Percentiles rank a stretch among this genome's conserved stretches.
Conservation (phyloP, 495 filamentous ascomycete species). For the Xylaria venustula region DNA sequence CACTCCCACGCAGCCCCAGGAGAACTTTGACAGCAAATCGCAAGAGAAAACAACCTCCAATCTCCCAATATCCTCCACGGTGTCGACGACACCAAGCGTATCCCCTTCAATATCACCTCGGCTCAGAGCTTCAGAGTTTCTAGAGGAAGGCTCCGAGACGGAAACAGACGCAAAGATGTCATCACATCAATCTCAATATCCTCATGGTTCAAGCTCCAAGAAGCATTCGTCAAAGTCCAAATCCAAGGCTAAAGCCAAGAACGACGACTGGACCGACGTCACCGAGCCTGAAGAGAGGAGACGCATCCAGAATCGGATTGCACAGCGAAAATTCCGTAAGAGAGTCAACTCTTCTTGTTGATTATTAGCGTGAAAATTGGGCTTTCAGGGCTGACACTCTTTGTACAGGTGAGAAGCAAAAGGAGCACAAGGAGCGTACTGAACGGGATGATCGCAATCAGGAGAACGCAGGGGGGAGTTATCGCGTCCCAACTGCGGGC, state of each 20-base stretch:
- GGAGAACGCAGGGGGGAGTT: slow-evolving; percentile 52
- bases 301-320: slow-evolving; percentile 60
- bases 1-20: neutral
- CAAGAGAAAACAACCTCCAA: neutral
- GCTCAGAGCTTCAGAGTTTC: neutral
- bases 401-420: slow-evolving; percentile 55
- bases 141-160: neutral
- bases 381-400: slow-evolving; percentile 17
- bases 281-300: slow-evolving; percentile 59
- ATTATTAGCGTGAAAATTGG: neutral
- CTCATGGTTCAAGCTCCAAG: slow-evolving; percentile 26
- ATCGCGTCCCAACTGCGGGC: slow-evolving; percentile 51
- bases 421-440: slow-evolving; percentile 55
- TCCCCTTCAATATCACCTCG: slow-evolving; percentile 7
- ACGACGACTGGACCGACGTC: slow-evolving; percentile 60
- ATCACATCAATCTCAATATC: slow-evolving; percentile 28
- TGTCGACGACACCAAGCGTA: slow-evolving; percentile 9
- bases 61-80: neutral
- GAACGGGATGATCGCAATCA: slow-evolving; percentile 58
- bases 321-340: slow-evolving; percentile 59
- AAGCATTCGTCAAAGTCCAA: slow-evolving; percentile 29
- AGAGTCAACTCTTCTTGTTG: slow-evolving; percentile 22
- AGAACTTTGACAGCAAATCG: neutral
- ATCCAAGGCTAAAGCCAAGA: slow-evolving; percentile 34
- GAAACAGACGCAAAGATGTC: slow-evolving; percentile 29